A percentile compares a stretch with the other conserved stretches of the same genome.
phyloP scores from a whole-genome alignment of 2,329 filamentous ascomycete species.

The Daldinia eschscholtzii region DNA sequence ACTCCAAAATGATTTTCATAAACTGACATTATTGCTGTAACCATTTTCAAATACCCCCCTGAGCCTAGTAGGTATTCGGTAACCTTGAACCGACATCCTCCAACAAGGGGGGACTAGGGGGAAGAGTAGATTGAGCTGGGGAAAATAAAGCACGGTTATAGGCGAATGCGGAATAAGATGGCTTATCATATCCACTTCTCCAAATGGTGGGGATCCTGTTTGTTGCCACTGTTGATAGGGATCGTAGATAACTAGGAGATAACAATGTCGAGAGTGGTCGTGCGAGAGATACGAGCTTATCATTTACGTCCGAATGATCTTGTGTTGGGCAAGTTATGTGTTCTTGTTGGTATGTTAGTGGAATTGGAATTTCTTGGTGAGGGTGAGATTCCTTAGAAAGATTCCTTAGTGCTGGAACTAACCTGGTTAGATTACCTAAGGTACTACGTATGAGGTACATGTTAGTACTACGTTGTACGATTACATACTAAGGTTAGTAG shows the following conservation, averaged over 20 bases:
- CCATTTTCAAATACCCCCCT: no score
- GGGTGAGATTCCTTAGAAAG: no score
- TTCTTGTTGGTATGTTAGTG: not conserved
- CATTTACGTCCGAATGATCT: not conserved
- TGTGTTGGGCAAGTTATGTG: not conserved
- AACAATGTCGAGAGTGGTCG: slow-evolving; percentile 1
- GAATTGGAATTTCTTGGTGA: not conserved
- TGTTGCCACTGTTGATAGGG: slow-evolving; percentile 20
- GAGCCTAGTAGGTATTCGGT: no score
- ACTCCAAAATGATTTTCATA: no score
- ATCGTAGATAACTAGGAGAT: not conserved
- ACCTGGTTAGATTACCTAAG: not conserved
- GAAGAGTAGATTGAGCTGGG: slow-evolving; percentile 14
- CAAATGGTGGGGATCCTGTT: slow-evolving; percentile 14
- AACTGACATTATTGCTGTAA: no score
- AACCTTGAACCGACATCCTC: slow-evolving; percentile 19
- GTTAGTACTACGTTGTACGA: no score
- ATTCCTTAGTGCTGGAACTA: no score
- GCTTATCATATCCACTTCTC: slow-evolving; percentile 31
- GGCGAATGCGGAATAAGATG: slow-evolving; percentile 3
- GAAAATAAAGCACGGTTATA: not conserved
- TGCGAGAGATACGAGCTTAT: not conserved
- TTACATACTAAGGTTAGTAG: no score
- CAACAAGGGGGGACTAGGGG: slow-evolving; percentile 5
- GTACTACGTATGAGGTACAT: not conserved